Percentiles rank a stretch among this genome's conserved stretches.
Conservation (phyloP, 208 protist genomes). For the Wallacemonas sp. region DNA sequence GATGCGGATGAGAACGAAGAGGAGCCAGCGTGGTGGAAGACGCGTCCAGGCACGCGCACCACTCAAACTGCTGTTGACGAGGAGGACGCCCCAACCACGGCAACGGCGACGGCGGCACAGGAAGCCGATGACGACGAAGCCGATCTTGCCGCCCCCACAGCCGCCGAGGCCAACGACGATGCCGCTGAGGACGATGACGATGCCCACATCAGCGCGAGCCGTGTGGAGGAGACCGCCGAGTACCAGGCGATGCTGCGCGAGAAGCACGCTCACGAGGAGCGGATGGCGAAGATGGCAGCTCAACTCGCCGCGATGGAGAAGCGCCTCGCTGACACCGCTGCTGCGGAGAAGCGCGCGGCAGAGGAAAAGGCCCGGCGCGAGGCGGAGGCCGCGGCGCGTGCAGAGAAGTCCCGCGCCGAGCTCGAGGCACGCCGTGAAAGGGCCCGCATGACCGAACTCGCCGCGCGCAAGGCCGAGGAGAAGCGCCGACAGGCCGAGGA, state of each 20-base stretch:
- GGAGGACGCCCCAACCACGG: too few species aligned
- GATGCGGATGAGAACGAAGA: constrained; percentile 14
- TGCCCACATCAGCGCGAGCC: constrained; percentile 13
- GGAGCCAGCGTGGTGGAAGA: too few species aligned
- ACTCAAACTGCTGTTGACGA: too few species aligned
- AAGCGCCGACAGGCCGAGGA: constrained; percentile 65
- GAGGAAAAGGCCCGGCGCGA: constrained; percentile 5
- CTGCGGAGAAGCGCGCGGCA: not conserved
- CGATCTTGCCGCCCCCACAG: not conserved
- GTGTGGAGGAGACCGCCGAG: constrained; percentile 7
- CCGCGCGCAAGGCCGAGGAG: constrained; percentile 56
- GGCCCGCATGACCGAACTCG: constrained; percentile 56
- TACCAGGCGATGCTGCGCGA: constrained; percentile 25
- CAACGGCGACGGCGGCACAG: too few species aligned
- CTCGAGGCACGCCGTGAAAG: constrained; percentile 67
- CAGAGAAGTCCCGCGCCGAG: constrained; percentile 45
- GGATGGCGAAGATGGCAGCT: constrained; percentile 10
- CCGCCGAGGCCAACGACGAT: constrained; percentile 14
- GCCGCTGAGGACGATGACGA: constrained; percentile 10
- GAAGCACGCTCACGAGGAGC: constrained; percentile 28
- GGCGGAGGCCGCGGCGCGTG: constrained; percentile 20
- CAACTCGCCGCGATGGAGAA: constrained; percentile 11
- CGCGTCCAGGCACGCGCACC: too few species aligned
- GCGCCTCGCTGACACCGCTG: constrained; percentile 8
- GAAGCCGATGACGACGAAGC: not conserved